Evolutionary conservation across 2,329 filamentous ascomycete species (phyloP).

Genomic region (Incumbomyces delicatus): DNA sequence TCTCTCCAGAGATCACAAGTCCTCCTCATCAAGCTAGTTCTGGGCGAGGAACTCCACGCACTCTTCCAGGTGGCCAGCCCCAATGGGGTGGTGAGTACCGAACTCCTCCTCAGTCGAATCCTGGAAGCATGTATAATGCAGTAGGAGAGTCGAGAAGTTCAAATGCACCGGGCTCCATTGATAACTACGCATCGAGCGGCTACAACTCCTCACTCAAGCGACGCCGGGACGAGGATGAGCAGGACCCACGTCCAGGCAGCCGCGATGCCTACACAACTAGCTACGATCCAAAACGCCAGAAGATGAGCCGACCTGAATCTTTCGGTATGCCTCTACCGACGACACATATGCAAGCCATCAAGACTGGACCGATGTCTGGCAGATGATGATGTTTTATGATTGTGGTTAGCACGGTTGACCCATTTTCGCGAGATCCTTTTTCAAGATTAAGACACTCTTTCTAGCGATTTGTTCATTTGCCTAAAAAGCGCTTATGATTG

Average conservation of each 20-base stretch:
- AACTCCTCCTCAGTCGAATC: slow-evolving; percentile 63
- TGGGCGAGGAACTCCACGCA: slow-evolving; percentile 76
- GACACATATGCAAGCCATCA: slow-evolving; percentile 34
- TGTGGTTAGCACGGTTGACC: slow-evolving; percentile 7
- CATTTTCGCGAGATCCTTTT: slow-evolving; percentile 1
- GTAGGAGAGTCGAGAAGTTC: slow-evolving; percentile 70
- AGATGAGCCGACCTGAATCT: slow-evolving; percentile 53
- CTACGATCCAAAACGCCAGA: slow-evolving; percentile 64
- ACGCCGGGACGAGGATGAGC: slow-evolving; percentile 54
- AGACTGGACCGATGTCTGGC: slow-evolving; percentile 23
- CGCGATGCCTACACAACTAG: slow-evolving; percentile 43
- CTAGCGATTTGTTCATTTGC: not conserved
- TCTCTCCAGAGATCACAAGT: slow-evolving; percentile 72
- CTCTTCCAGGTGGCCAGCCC: slow-evolving; percentile 57
- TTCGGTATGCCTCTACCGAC: slow-evolving; percentile 37
- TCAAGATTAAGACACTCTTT: slow-evolving; percentile 12
- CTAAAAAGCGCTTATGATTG: slow-evolving; percentile 6
- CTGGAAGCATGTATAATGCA: slow-evolving; percentile 79
- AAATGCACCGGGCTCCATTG: slow-evolving; percentile 56
- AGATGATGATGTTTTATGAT: slow-evolving; percentile 11
- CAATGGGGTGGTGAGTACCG: slow-evolving; percentile 66
- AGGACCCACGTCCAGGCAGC: slow-evolving; percentile 55
- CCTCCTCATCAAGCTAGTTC: slow-evolving; percentile 76
- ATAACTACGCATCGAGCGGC: slow-evolving; percentile 60
- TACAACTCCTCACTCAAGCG: slow-evolving; percentile 59